Evolutionary conservation across 2,329 filamentous ascomycete species (phyloP).

Genomic region (Penicillium sp.): DNA sequence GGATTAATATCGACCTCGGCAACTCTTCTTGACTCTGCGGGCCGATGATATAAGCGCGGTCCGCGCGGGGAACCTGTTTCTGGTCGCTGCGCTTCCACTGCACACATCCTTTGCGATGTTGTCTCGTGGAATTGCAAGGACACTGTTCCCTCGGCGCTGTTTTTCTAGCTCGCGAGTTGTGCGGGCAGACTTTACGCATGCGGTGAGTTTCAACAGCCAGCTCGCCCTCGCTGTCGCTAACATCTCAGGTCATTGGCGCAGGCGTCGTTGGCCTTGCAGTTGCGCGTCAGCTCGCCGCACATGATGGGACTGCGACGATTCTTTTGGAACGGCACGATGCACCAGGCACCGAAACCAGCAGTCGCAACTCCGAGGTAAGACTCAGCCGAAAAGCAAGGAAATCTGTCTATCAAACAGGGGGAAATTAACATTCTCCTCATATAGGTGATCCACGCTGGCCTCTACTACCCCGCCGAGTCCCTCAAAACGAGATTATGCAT

Average conservation of each 20-base stretch:
- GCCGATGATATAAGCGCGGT: not conserved
- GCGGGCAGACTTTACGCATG: conserved; percentile 58
- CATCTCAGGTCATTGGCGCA: conserved; percentile 61
- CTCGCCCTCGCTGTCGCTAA: too few relatives aligned
- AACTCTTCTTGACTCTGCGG: conserved; percentile 8
- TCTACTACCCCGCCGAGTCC: conserved; percentile 73
- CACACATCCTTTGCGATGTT: conserved; percentile 8
- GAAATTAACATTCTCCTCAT: not conserved
- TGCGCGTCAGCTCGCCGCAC: conserved; percentile 62
- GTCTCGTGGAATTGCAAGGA: conserved; percentile 9
- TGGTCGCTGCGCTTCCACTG: not conserved
- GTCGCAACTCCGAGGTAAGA: conserved; percentile 74
- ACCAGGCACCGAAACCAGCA: conserved; percentile 79
- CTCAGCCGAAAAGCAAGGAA: not conserved
- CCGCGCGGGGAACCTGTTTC: conserved; percentile 5
- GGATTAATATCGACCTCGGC: too few relatives aligned
- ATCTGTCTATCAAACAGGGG: too few relatives aligned
- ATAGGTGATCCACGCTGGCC: conserved; percentile 84
- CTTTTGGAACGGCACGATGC: conserved; percentile 72
- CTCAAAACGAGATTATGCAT: conserved; percentile 84
- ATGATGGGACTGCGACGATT: conserved; percentile 59
- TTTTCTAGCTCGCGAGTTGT: conserved; percentile 42
- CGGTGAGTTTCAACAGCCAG: conserved; percentile 37
- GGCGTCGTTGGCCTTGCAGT: conserved; percentile 76
- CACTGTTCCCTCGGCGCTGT: conserved; percentile 16